Evolutionary conservation across 192 early-diverging fungal species (phyloP), one percentile per base, ranked within the genome.

Genomic region (Chytriomyces hyalinus): DNA sequence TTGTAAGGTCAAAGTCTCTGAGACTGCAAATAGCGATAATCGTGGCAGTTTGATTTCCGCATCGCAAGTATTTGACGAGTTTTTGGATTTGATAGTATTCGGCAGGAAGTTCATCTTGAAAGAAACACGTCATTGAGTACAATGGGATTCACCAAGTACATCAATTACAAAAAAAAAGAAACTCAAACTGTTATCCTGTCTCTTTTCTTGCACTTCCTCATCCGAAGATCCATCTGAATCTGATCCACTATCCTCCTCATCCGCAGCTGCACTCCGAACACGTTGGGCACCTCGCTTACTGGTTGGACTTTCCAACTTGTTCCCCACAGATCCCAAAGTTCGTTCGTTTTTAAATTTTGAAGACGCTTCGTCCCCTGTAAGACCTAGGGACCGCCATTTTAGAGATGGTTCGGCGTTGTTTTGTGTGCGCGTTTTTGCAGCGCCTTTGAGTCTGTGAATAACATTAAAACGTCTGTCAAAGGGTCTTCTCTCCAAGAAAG

Each of bases 71-170:
- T 77, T 90, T 90, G 47, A 91, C 86, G 1, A 91, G 79, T 71
- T 90, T 90, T 70, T 88, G 88, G 48, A 91, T 90, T 61, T 83
- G 84, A 71, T 90, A 91, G 77, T 90, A 88, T 65, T 91, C 90
- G 22, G 87, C 81, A 6, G 87, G 90, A 11, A 91, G 79, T 62
- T 91, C 90, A 60, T 84, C 88, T 4, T 36, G 36, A 36, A 36
- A 36, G 4, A 26, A 26, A n/a, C n/a, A n/a, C n/a, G n/a, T n/a
- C n/a, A n/a, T n/a, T n/a, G n/a, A n/a, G n/a, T n/a, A n/a, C n/a
- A n/a, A n/a, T n/a, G n/a, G n/a, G n/a, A n/a, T n/a, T n/a, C n/a
- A n/a, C n/a, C 75, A 49, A n/a, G 36, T 67, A 15, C 20, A 76
- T 70, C 43, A 49, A 78, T 43, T 6, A 67, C 78, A 67, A 9